phyloP scores from a whole-genome alignment of 2,329 filamentous ascomycete species.

The Hypoxylon sp. region DNA sequence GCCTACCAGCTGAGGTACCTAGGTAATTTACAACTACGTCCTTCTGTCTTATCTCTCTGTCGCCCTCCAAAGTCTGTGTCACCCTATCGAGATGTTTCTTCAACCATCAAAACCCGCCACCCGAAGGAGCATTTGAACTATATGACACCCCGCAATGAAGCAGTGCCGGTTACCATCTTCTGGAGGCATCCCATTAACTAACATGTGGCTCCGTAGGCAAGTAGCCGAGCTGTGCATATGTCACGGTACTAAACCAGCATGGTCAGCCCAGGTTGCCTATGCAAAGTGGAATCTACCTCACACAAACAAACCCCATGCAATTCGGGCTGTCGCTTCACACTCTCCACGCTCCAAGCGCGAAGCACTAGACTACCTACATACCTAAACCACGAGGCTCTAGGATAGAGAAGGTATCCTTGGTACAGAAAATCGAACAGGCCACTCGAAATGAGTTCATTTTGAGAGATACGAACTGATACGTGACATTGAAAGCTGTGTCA shows the following conservation, averaged over 20 bases:
- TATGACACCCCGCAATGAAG: slow-evolving; percentile 35
- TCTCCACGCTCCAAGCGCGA: slow-evolving; percentile 4
- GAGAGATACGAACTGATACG: slow-evolving; percentile 18
- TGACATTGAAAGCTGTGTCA: slow-evolving; percentile 28
- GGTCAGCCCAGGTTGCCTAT: neutral
- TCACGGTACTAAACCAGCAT: slow-evolving; percentile 1
- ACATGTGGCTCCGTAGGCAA: slow-evolving; percentile 28
- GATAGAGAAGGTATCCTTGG: neutral
- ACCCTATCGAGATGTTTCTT: slow-evolving; percentile 2
- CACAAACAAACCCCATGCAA: slow-evolving; percentile 8
- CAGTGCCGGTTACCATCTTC: slow-evolving; percentile 22
- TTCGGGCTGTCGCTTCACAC: slow-evolving; percentile 14
- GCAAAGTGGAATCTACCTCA: slow-evolving; percentile 9
- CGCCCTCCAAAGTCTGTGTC: neutral
- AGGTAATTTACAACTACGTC: slow-evolving; percentile 9
- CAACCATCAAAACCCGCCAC: neutral
- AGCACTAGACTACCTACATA: neutral
- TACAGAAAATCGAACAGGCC: neutral
- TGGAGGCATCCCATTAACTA: slow-evolving; percentile 8
- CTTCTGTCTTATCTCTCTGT: neutral
- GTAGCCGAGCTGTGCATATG: slow-evolving; percentile 24
- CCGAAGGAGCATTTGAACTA: neutral
- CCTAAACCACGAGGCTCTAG: slow-evolving; percentile 6
- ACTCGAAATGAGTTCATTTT: slow-evolving; percentile 15
- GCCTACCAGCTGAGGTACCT: neutral